Evolutionary conservation across 2,329 filamentous ascomycete species (phyloP).

Genomic region (Fusarium pseudograminearum): DNA sequence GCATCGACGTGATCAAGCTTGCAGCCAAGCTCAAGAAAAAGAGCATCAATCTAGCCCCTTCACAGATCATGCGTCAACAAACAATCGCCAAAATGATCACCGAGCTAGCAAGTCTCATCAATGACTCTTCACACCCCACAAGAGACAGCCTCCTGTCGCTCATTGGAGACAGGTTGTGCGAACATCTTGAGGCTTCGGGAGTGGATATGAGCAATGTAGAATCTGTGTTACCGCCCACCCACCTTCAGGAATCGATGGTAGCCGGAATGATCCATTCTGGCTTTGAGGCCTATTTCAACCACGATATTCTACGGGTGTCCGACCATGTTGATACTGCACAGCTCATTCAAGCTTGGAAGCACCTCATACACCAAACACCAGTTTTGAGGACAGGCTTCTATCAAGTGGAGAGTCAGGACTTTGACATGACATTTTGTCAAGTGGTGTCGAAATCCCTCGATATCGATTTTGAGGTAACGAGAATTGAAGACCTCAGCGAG

Average conservation of each 20-base stretch:
- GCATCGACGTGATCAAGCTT: conserved; percentile 90
- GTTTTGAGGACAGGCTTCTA: conserved; percentile 82
- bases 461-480: conserved; percentile 37
- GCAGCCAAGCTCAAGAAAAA: conserved; percentile 75
- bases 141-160: conserved; percentile 28
- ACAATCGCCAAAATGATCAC: conserved; percentile 71
- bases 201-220: conserved; percentile 61
- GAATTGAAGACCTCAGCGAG: conserved; percentile 49
- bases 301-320: conserved; percentile 77
- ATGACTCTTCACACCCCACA: background rate
- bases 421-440: conserved; percentile 65
- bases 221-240: conserved; percentile 77
- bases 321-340: conserved; percentile 64
- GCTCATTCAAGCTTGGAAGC: conserved; percentile 71
- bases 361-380: conserved; percentile 70
- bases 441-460: conserved; percentile 53
- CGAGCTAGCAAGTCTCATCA: conserved; percentile 10
- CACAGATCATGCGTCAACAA: conserved; percentile 78
- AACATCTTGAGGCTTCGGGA: conserved; percentile 53
- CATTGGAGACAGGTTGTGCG: conserved; percentile 52
- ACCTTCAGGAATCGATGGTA: conserved; percentile 88
- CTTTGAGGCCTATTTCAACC: conserved; percentile 85
- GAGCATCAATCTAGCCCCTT: conserved; percentile 74
- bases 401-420: conserved; percentile 69
- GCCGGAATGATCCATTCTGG: conserved; percentile 82